Evolutionary conservation across 2,329 filamentous ascomycete genomes (phyloP).

Genomic region (Chrysoporthe puriensis): DNA sequence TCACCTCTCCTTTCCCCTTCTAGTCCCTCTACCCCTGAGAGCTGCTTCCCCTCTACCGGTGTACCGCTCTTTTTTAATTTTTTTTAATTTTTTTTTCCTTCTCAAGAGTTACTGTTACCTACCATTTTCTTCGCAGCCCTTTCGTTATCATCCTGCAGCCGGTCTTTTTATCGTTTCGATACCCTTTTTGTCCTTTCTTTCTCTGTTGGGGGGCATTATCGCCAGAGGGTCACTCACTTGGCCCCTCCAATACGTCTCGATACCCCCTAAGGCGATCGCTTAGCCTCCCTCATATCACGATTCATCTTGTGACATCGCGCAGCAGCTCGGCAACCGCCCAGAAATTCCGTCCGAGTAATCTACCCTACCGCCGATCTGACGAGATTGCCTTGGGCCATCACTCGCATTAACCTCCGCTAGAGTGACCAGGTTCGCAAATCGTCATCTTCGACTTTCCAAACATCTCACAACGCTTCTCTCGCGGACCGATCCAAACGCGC

Average conservation of each 20-base stretch:
- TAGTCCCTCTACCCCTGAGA: constrained; percentile 26
- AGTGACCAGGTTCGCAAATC: constrained; percentile 14
- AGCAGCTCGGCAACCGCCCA: constrained; percentile 2
- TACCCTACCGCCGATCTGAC: constrained; percentile 18
- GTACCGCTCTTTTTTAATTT: constrained; percentile 13
- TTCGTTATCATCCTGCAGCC: constrained; percentile 13
- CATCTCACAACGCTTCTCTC: constrained; percentile 1
- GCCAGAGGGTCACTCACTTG: not conserved
- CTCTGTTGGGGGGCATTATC: too few species aligned
- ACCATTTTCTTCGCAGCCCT: constrained; percentile 2
- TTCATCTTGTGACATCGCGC: constrained; percentile 11
- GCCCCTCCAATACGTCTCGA: constrained; percentile 1
- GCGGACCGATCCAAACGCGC: constrained; percentile 16
- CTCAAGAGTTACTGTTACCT: not conserved
- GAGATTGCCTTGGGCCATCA: constrained; percentile 5
- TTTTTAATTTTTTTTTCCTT: constrained; percentile 8
- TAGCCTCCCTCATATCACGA: constrained; percentile 19
- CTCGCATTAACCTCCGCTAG: constrained; percentile 3
- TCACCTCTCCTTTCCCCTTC: constrained; percentile 17
- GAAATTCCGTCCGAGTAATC: not conserved
- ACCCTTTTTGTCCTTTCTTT: constrained; percentile 6
- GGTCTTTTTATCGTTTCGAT: constrained; percentile 10
- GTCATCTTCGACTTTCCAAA: constrained; percentile 16
- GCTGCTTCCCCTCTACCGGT: constrained; percentile 19
- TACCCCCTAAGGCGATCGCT: constrained; percentile 15